phyloP scores from a whole-genome alignment of 2,329 filamentous ascomycete genomes.

The Aspergillus sp. region DNA sequence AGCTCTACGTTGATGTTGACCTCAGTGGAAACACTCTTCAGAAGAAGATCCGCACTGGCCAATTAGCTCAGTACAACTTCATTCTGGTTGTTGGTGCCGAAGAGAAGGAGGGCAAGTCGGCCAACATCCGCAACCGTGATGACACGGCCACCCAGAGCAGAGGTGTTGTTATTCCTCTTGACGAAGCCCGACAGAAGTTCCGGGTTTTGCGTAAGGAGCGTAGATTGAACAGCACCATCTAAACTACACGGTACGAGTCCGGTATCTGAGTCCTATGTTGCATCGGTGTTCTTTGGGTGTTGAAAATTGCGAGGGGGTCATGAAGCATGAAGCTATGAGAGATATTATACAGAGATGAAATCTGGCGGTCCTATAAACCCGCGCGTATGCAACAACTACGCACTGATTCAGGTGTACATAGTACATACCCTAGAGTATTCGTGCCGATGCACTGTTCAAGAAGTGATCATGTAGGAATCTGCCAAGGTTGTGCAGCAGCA shows the following conservation, averaged over 20 bases:
- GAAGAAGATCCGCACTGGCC: slow-evolving; percentile 53
- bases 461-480: background rate
- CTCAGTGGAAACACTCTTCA: slow-evolving; percentile 51
- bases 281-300: background rate
- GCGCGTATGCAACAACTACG: background rate
- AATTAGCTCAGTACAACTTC: slow-evolving; percentile 52
- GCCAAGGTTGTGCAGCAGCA: no score
- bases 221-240: slow-evolving; percentile 43
- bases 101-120: slow-evolving; percentile 58
- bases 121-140: slow-evolving; percentile 66
- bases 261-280: slow-evolving; percentile 1
- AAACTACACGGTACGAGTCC: slow-evolving; percentile 6
- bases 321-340: slow-evolving; percentile 9
- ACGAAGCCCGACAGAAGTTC: slow-evolving; percentile 58
- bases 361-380: background rate
- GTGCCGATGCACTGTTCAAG: background rate
- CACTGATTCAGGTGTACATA: background rate
- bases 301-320: slow-evolving; percentile 1
- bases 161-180: slow-evolving; percentile 61
- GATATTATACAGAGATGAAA: background rate
- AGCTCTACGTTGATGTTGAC: slow-evolving; percentile 50
- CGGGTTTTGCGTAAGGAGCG: slow-evolving; percentile 46
- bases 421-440: background rate
- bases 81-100: slow-evolving; percentile 62
- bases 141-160: slow-evolving; percentile 62